Evolutionary conservation across 805 yeast species (phyloP).

Genomic region (Metschnikowia matae): DNA sequence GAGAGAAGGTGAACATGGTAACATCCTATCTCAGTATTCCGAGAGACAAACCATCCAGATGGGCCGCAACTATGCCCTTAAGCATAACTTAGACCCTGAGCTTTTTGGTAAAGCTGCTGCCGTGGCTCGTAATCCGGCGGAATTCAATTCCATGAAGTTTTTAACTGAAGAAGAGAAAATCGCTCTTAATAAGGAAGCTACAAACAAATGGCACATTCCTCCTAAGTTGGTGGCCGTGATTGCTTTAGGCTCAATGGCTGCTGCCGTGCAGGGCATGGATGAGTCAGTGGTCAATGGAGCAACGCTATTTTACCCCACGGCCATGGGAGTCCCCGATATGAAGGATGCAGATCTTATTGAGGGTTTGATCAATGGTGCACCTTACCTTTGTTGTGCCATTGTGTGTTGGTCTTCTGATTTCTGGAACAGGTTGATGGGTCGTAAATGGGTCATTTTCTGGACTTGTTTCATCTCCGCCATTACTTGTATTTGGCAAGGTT

Average conservation of each 20-base stretch:
- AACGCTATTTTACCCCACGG: conserved; percentile 52
- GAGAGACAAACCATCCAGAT: conserved; percentile 62
- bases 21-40: conserved; percentile 47
- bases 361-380: conserved; percentile 63
- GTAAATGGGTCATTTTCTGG: conserved; percentile 58
- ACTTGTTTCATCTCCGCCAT: conserved; percentile 55
- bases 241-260: conserved; percentile 61
- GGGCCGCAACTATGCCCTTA: conserved; percentile 63
- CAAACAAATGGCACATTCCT: conserved; percentile 43
- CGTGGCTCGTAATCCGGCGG: conserved; percentile 53
- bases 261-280: conserved; percentile 75
- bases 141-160: conserved; percentile 54
- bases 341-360: conserved; percentile 51
- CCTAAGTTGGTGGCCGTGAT: conserved; percentile 47
- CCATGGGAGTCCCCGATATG: conserved; percentile 43
- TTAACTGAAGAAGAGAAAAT: conserved; percentile 41
- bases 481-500: conserved; percentile 68
- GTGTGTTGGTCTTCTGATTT: conserved; percentile 60
- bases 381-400: conserved; percentile 57
- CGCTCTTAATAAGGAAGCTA: conserved; percentile 47
- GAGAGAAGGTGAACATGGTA: conserved; percentile 18
- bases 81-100: conserved; percentile 52
- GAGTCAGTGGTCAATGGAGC: conserved; percentile 71
- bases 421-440: conserved; percentile 49
- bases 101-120: conserved; percentile 60